These are phyloP conservation scores for Candida sanyiensis DNA, from an alignment of 805 yeast genomes.

Conservation along the genomic window DNA sequence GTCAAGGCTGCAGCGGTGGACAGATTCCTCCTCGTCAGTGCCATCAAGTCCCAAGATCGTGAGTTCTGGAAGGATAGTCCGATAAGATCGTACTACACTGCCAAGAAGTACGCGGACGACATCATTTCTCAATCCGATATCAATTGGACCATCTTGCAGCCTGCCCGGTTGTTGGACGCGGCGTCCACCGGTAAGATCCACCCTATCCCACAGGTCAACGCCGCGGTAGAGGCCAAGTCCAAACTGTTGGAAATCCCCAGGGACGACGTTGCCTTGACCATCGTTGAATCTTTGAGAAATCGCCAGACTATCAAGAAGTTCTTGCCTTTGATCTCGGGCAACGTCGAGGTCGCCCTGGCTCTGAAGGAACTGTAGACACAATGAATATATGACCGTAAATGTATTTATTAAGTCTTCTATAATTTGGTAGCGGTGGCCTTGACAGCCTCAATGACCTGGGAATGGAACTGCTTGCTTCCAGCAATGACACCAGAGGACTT, in stretches of 20 bases:
- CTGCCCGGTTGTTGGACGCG: slow-evolving; percentile 40
- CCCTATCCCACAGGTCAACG: slow-evolving; percentile 25
- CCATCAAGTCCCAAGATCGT: slow-evolving; percentile 48
- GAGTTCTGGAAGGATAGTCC: slow-evolving; percentile 36
- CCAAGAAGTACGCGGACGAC: slow-evolving; percentile 57
- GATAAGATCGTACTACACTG: slow-evolving; percentile 46
- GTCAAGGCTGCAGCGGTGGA: slow-evolving; percentile 37
- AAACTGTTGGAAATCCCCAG: slow-evolving; percentile 27
- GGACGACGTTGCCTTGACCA: slow-evolving; percentile 50
- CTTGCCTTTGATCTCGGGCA: slow-evolving; percentile 41
- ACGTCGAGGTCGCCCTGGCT: slow-evolving; percentile 21
- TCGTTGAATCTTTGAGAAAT: slow-evolving; percentile 33
- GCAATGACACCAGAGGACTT: slow-evolving; percentile 91
- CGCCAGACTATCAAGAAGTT: slow-evolving; percentile 37
- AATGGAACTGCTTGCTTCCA: slow-evolving; percentile 36
- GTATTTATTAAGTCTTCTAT: neutral
- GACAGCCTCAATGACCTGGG: slow-evolving; percentile 27
- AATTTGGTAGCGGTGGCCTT: slow-evolving; percentile 13
- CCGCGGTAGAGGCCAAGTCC: neutral
- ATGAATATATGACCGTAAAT: neutral
- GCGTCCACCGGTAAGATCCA: slow-evolving; percentile 39
- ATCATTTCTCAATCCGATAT: slow-evolving; percentile 36
- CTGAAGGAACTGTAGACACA: slow-evolving; percentile 2
- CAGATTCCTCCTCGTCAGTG: slow-evolving; percentile 51
- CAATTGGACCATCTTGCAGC: slow-evolving; percentile 49